phyloP scores from a whole-genome alignment of 2,329 filamentous ascomycete genomes.

The Atkinsonella hypoxylon region DNA sequence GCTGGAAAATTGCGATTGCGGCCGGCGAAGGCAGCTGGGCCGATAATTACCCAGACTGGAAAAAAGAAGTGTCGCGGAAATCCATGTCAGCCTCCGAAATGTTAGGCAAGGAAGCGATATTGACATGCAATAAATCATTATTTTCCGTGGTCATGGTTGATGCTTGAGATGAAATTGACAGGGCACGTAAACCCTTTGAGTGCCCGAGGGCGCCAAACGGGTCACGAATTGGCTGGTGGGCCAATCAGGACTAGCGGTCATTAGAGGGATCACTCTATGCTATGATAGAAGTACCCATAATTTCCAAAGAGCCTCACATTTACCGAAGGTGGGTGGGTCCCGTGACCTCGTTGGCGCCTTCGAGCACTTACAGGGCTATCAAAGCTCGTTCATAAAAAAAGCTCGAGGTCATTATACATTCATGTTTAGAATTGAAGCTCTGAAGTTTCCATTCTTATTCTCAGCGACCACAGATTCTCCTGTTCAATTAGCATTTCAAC shows the following conservation, averaged over 20 bases:
- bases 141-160: neutral
- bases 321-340: no score
- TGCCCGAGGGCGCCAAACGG: no score
- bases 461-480: no score
- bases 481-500: no score
- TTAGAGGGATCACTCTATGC: no score
- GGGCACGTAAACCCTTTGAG: neutral
- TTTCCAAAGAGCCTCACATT: no score
- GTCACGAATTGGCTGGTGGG: no score
- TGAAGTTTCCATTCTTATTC: no score
- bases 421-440: no score
- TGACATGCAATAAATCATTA: neutral
- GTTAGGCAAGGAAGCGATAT: conserved; percentile 1
- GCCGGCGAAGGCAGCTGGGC: neutral
- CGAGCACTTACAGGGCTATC: neutral
- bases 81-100: neutral
- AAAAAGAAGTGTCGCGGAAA: conserved; percentile 2
- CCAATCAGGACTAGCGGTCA: no score
- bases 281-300: no score
- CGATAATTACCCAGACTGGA: neutral
- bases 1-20: neutral
- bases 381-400: neutral
- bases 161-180: neutral
- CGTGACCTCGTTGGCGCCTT: neutral
- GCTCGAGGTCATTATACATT: no score